Conservation (phyloP, 495 filamentous ascomycete genomes). For the Filosporella fistucella region DNA sequence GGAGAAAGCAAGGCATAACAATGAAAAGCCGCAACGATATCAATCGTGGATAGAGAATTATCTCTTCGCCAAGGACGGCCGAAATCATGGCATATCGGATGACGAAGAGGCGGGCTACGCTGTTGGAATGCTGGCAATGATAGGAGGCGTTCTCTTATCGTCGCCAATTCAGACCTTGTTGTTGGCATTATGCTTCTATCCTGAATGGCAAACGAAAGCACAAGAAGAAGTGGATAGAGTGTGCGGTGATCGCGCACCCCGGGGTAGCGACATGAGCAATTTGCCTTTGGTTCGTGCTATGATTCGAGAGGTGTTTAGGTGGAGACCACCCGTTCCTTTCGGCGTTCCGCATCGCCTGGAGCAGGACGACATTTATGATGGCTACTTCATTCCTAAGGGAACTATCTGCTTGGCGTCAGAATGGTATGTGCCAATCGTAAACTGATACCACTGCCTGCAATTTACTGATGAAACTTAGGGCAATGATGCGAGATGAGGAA, state of each 20-base stretch:
- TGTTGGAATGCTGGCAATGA: constrained; percentile 34
- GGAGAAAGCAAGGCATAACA: constrained; percentile 6
- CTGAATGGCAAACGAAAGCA: constrained; percentile 44
- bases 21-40: not conserved
- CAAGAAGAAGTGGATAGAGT: constrained; percentile 53
- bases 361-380: constrained; percentile 42
- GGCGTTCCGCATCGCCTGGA: constrained; percentile 36
- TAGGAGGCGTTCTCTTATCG: constrained; percentile 33
- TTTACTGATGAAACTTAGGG: not conserved
- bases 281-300: constrained; percentile 42
- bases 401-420: constrained; percentile 1
- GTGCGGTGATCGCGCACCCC: constrained; percentile 47
- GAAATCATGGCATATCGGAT: not conserved
- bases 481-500: constrained; percentile 52
- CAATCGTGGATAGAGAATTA: constrained; percentile 12
- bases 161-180: constrained; percentile 32
- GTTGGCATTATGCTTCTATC: constrained; percentile 54
- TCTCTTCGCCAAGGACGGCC: constrained; percentile 11
- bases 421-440: constrained; percentile 9
- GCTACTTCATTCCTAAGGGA: constrained; percentile 45
- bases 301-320: constrained; percentile 46
- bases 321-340: constrained; percentile 38
- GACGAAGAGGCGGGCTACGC: constrained; percentile 28
- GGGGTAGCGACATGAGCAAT: constrained; percentile 35
- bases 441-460: not conserved